These are phyloP conservation scores for Tephrocybe sp. DNA, from an alignment of 768 basidiomycete species.

Conservation along the genomic window DNA sequence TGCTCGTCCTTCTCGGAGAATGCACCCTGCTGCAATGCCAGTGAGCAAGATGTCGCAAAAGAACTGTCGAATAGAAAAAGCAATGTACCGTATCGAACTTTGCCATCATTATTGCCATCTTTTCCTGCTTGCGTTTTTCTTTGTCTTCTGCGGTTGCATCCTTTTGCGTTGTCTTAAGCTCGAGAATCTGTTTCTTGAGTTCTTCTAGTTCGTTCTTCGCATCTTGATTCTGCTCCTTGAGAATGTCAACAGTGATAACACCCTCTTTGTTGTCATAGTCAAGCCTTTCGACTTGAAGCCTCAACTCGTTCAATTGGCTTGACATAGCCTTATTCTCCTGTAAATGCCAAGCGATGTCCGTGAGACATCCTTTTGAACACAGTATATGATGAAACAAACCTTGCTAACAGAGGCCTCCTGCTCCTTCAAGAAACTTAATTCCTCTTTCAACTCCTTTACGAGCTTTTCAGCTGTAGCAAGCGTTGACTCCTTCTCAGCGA, in stretches of 20 bases:
- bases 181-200: constrained; percentile 72
- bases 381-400: constrained; percentile 35
- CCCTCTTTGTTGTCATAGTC: constrained; percentile 97
- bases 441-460: constrained; percentile 84
- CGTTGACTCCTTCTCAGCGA: constrained; percentile 89
- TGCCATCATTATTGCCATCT: constrained; percentile 99
- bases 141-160: constrained; percentile 91
- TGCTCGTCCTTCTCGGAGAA: constrained; percentile 97
- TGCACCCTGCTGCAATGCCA: constrained; percentile 66
- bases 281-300: constrained; percentile 86
- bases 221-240: constrained; percentile 92
- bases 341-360: background rate
- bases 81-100: constrained; percentile 88
- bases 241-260: constrained; percentile 87
- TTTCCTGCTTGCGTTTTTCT: constrained; percentile 98
- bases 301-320: constrained; percentile 87
- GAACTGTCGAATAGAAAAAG: constrained; percentile 1
- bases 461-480: constrained; percentile 80
- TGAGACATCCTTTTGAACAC: background rate
- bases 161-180: constrained; percentile 78
- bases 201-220: constrained; percentile 87
- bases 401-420: constrained; percentile 79
- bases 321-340: constrained; percentile 96
- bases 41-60: background rate
- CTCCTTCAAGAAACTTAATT: constrained; percentile 87